phyloP scores from a whole-genome alignment of 2,329 filamentous ascomycete genomes.

The Hyphodiscus sp. region DNA sequence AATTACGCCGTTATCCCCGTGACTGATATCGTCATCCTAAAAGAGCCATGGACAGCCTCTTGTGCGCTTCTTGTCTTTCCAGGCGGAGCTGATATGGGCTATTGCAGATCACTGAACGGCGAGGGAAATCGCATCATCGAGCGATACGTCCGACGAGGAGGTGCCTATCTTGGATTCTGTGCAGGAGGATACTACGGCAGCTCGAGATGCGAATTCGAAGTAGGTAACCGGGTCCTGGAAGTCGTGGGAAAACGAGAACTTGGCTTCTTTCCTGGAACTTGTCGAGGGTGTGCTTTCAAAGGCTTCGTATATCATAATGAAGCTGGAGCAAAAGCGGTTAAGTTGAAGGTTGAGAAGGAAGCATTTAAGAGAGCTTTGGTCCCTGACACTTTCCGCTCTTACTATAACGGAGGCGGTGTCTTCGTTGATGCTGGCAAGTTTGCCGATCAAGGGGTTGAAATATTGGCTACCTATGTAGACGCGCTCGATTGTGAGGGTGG shows the following conservation, averaged over 20 bases:
- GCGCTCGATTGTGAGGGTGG: slow-evolving; percentile 71
- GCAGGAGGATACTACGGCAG: slow-evolving; percentile 91
- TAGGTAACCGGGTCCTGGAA: slow-evolving; percentile 72
- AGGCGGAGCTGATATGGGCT: slow-evolving; percentile 88
- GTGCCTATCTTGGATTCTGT: slow-evolving; percentile 84
- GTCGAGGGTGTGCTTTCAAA: slow-evolving; percentile 77
- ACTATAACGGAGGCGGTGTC: slow-evolving; percentile 92
- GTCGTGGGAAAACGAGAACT: slow-evolving; percentile 82
- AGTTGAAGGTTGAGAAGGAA: slow-evolving; percentile 56
- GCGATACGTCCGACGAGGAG: slow-evolving; percentile 80
- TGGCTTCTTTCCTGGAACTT: slow-evolving; percentile 79
- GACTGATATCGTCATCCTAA: slow-evolving; percentile 69
- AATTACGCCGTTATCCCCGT: slow-evolving; percentile 91
- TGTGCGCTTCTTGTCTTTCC: slow-evolving; percentile 89
- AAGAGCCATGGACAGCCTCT: slow-evolving; percentile 83
- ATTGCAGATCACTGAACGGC: slow-evolving; percentile 83
- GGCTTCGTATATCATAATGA: slow-evolving; percentile 92
- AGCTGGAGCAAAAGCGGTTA: slow-evolving; percentile 67
- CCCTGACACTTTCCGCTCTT: slow-evolving; percentile 61
- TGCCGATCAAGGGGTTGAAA: slow-evolving; percentile 60
- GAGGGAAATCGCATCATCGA: slow-evolving; percentile 77
- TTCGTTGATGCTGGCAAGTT: slow-evolving; percentile 73
- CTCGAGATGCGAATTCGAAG: slow-evolving; percentile 81
- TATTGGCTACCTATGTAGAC: slow-evolving; percentile 75
- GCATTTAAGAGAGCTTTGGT: slow-evolving; percentile 47